A percentile compares a stretch with the other conserved stretches of the same genome.
Conservation (phyloP, 108 stramenopile genomes). For the Cyclostephanos tholiformis region DNA sequence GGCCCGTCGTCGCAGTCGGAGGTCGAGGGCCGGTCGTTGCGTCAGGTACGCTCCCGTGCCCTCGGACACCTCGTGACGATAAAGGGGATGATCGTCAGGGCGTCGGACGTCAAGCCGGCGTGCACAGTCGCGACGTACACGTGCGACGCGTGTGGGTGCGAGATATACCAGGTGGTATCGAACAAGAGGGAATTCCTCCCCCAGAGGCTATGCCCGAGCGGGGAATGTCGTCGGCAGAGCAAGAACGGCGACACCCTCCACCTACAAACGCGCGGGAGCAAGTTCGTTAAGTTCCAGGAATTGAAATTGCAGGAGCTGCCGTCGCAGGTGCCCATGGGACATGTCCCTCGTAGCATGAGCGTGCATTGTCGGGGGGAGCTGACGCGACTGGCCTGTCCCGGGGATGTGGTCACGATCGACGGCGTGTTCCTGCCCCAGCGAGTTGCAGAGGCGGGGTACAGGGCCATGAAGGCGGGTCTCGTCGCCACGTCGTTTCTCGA, state of each 20-base stretch:
- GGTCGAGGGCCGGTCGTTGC: constrained; percentile 58
- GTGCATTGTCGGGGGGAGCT: constrained; percentile 92
- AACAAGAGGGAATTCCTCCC: constrained; percentile 84
- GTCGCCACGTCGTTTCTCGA: constrained; percentile 91
- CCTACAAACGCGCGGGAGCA: constrained; percentile 93
- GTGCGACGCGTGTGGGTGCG: constrained; percentile 95
- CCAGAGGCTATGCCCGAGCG: constrained; percentile 68
- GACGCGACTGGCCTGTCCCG: constrained; percentile 89
- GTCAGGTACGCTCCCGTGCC: constrained; percentile 77
- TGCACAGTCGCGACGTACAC: constrained; percentile 96
- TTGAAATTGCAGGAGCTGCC: constrained; percentile 96
- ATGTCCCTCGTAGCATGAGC: constrained; percentile 92
- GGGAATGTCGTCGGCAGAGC: constrained; percentile 50
- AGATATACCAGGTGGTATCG: constrained; percentile 92
- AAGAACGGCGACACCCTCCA: constrained; percentile 63
- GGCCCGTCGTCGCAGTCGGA: not conserved
- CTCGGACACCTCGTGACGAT: constrained; percentile 94
- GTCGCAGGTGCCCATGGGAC: constrained; percentile 97
- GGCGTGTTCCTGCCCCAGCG: constrained; percentile 93
- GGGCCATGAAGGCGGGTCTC: constrained; percentile 92
- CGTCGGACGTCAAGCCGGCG: constrained; percentile 95
- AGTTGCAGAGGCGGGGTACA: constrained; percentile 74
- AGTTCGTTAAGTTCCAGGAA: constrained; percentile 98
- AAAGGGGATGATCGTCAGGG: constrained; percentile 91
- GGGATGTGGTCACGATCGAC: constrained; percentile 93